Conservation (phyloP, 2,329 filamentous ascomycete species). For the Stenocarpella maydis region DNA sequence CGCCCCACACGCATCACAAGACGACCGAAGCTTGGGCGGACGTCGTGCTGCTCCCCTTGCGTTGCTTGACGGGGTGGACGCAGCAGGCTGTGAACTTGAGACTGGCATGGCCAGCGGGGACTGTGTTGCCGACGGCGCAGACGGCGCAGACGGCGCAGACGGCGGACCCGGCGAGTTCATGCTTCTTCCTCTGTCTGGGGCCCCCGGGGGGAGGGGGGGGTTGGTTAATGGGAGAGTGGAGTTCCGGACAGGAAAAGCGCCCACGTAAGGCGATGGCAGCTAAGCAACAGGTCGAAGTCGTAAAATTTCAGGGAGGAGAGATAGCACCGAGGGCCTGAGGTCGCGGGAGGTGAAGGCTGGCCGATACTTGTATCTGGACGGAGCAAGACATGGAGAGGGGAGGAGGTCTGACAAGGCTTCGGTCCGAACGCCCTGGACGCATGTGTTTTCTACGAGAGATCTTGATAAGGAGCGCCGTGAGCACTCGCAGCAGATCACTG, state of each 20-base stretch:
- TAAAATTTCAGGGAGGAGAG: not conserved
- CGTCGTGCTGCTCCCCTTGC: slow-evolving; percentile 27
- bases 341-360: slow-evolving; percentile 18
- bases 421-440: slow-evolving; percentile 23
- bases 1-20: slow-evolving; percentile 36
- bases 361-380: slow-evolving; percentile 34
- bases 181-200: too few species aligned
- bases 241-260: not conserved
- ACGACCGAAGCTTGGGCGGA: slow-evolving; percentile 36
- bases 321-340: slow-evolving; percentile 20
- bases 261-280: not conserved
- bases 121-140: slow-evolving; percentile 26
- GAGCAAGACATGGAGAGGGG: not conserved
- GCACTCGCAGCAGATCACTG: slow-evolving; percentile 14
- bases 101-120: slow-evolving; percentile 27
- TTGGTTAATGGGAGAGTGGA: not conserved
- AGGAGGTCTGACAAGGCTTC: slow-evolving; percentile 26
- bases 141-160: slow-evolving; percentile 27
- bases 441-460: slow-evolving; percentile 30
- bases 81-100: slow-evolving; percentile 16
- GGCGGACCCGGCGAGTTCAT: slow-evolving; percentile 29
- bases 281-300: not conserved
- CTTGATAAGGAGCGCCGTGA: not conserved
- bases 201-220: not conserved
- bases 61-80: slow-evolving; percentile 24